These are phyloP conservation scores for Fusarium sp. DNA, from an alignment of 2,329 filamentous ascomycete genomes.

Conservation along the genomic window DNA sequence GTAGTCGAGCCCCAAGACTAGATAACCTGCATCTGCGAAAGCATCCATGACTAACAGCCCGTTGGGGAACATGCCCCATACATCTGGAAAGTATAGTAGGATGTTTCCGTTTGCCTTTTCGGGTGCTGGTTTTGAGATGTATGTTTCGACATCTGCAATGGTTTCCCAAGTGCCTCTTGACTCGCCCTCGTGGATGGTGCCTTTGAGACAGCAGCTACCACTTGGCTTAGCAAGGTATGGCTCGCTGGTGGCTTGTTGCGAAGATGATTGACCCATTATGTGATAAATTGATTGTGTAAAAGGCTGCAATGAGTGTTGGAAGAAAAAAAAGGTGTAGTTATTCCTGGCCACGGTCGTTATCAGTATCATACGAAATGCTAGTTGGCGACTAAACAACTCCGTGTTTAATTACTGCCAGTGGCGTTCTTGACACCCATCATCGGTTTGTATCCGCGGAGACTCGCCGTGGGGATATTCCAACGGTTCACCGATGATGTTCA, in stretches of 20 bases:
- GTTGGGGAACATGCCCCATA: slow-evolving; percentile 10
- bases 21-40: slow-evolving; percentile 1
- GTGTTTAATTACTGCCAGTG: not conserved
- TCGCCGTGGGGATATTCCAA: not conserved
- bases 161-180: not conserved
- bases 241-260: not conserved
- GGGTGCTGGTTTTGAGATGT: not conserved
- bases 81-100: not conserved
- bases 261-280: not conserved
- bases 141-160: not conserved
- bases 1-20: slow-evolving; percentile 4
- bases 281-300: not conserved
- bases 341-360: too few relatives aligned
- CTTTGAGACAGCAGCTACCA: not conserved
- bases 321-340: not conserved
- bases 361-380: not conserved
- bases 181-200: not conserved
- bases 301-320: not conserved
- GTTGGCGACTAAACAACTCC: not conserved
- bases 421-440: not conserved
- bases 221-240: not conserved
- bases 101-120: slow-evolving; percentile 1
- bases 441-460: not conserved
- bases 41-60: slow-evolving; percentile 4
- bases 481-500: not conserved